Base-by-base conservation (phyloP, 1,284 basidiomycete species). In the Sphaerobolus stellatus region DNA sequence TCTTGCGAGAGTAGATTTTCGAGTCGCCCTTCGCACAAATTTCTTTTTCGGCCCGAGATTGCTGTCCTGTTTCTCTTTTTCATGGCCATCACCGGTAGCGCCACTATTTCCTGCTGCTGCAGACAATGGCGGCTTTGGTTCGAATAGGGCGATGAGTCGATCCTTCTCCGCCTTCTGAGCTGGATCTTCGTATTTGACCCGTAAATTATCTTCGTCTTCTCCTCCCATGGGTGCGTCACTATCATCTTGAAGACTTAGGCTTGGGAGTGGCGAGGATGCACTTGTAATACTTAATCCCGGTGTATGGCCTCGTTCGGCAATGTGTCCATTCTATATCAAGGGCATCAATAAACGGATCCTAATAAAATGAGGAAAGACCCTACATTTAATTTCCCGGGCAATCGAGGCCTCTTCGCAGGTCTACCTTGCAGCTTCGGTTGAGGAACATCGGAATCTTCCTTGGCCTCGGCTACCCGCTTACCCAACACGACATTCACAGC, bases 171-270 rank as follows among this genome's bases (percentile, higher is more conserved):
- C 79, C 31, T 68, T 69, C 68, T 87, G 81, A 18, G 67, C 76
- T 1, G 84, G 83, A 64, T 88, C 86, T 64, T 86, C 84, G 59
- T 88, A 90, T 54, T 75, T 78, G 22, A 88, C 82, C 11, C 76
- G 72, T 66, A 79, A 63, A 62, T 75, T 76, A 61, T 59, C 4
- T 54, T 58, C 29, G 56, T 62, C 9, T 71, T 68, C n/a, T n/a
- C 7, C 64, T 54, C 40, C n/a, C n/a, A 18, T 18, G 48, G 43
- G 20, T 27, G 36, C 22, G 47, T 34, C 47, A 38, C n/a, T 38
- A 18, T 50, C 58, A 20, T 53, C 50, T 28, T 49, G 46, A n/a
- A 27, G 44, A 52, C 29, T 48, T 48, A 25, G 36, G 56, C 18
- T 54, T 48, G 46, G 60, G 56, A 54, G 56, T 59, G 38, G 71